Base-by-base conservation (phyloP, 495 filamentous ascomycete species). In the Hyaloscypha bicolor region DNA sequence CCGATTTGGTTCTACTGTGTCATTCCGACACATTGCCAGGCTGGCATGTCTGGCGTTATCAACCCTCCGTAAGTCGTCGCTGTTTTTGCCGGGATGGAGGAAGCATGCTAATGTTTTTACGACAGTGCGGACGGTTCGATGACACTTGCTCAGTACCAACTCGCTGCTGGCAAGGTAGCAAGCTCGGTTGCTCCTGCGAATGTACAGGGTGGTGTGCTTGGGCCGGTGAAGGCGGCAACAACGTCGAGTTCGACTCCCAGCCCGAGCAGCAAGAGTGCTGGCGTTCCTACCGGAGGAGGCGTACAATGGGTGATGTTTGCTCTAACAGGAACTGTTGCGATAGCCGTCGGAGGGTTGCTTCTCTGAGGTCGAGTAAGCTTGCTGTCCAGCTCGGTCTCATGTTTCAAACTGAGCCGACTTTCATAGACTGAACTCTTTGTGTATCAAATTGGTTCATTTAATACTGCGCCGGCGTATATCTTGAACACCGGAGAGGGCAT, bases 1-100 rank as follows among this genome's bases (percentile, higher is more conserved):
- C 81, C 82, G 9, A 74, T 83, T 42, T 85, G 79, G 79, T 79
- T 81, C 70, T 83, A 82, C 72, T 82, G 81, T 69, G 72, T 77
- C 9, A 71, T 77, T 29, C 69, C 30, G 0, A 64, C 64, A 29
- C 81, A 85, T 68, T 84, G 82, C 55, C 71, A 80, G 48, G 63
- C 33, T 51, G 82, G 82, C 11, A 82, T 84, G 82, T 73, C 76
- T 22, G 79, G 78, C 25, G 80, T 78, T 12, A 78, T 84, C 45
- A 84, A 84, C 66, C 65, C 78, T 29, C 65, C 65, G 56, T 59
- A 59, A 59, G 56, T 59, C 35, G 8, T 21, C 2, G 14, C 8
- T 30, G 8, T 32, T 16, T 22, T 32, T 32, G 21, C 55, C 29
- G 9, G 14, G 12, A 29, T 25, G 55, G 9, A 1, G 51, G 16